Evolutionary conservation across 495 filamentous ascomycete species (phyloP).

Genomic region (Xeromyces bisporus): DNA sequence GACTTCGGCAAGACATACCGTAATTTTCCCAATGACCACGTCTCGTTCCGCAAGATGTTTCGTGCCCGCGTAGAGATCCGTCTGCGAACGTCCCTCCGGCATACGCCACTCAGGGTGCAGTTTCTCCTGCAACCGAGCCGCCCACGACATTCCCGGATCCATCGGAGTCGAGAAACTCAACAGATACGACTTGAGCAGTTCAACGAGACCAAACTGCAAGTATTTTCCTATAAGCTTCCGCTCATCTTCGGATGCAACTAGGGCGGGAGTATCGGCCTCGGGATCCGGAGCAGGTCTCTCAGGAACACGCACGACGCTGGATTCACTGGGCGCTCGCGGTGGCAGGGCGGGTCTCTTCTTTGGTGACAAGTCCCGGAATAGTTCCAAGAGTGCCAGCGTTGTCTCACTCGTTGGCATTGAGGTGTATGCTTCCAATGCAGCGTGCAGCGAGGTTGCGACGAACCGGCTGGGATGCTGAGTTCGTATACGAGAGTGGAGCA

Average conservation of each 20-base stretch:
- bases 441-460: conserved; percentile 72
- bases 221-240: conserved; percentile 45
- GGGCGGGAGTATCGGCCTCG: conserved; percentile 46
- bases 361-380: conserved; percentile 57
- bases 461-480: conserved; percentile 88
- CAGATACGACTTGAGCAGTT: conserved; percentile 68
- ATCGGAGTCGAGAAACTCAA: conserved; percentile 36
- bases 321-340: conserved; percentile 43
- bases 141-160: conserved; percentile 54
- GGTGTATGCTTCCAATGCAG: conserved; percentile 52
- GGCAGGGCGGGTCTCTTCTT: conserved; percentile 59
- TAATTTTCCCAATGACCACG: conserved; percentile 58
- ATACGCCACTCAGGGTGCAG: conserved; percentile 34
- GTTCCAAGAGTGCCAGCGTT: conserved; percentile 56
- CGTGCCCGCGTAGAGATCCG: conserved; percentile 43
- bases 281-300: conserved; percentile 57
- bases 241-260: conserved; percentile 37
- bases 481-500: conserved; percentile 74
- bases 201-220: conserved; percentile 72
- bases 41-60: conserved; percentile 46
- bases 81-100: conserved; percentile 35
- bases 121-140: conserved; percentile 58
- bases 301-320: conserved; percentile 16
- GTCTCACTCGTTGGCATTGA: conserved; percentile 40
- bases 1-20: conserved; percentile 31